Conservation (phyloP, 257 asterid species). For the Nicotiana otophora region DNA sequence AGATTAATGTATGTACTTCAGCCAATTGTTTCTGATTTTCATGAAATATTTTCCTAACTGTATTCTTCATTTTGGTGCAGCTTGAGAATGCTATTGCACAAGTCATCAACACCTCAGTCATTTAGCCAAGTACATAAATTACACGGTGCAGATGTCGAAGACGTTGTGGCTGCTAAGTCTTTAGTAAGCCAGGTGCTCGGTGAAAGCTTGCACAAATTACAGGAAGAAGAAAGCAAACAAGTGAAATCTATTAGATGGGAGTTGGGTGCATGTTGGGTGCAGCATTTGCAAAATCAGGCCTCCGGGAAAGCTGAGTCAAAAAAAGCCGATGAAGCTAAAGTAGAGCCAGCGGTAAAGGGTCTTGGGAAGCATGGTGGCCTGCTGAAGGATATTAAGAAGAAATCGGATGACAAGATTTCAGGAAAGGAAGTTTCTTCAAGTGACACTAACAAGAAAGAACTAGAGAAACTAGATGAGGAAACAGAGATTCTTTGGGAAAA, state of each 20-base stretch:
- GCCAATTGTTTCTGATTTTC: background rate
- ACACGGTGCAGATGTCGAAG: conserved; percentile 49
- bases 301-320: conserved; percentile 33
- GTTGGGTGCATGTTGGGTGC: conserved; percentile 98
- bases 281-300: conserved; percentile 93
- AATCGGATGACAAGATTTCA: conserved; percentile 37
- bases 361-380: conserved; percentile 85
- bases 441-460: conserved; percentile 33
- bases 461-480: conserved; percentile 35
- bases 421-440: conserved; percentile 36
- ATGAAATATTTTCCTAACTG: background rate
- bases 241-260: conserved; percentile 88
- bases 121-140: conserved; percentile 51
- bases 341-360: conserved; percentile 77
- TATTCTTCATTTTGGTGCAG: conserved; percentile 29
- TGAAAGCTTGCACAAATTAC: conserved; percentile 50
- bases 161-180: conserved; percentile 26
- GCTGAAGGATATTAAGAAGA: conserved; percentile 71
- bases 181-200: conserved; percentile 54
- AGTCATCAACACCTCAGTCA: conserved; percentile 46
- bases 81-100: conserved; percentile 74
- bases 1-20: background rate
- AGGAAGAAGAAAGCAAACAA: conserved; percentile 40
- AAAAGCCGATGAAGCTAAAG: conserved; percentile 47
- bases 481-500: conserved; percentile 54